Base-by-base conservation (phyloP, 176 grass and related monocot species). In the Canna indica region DNA sequence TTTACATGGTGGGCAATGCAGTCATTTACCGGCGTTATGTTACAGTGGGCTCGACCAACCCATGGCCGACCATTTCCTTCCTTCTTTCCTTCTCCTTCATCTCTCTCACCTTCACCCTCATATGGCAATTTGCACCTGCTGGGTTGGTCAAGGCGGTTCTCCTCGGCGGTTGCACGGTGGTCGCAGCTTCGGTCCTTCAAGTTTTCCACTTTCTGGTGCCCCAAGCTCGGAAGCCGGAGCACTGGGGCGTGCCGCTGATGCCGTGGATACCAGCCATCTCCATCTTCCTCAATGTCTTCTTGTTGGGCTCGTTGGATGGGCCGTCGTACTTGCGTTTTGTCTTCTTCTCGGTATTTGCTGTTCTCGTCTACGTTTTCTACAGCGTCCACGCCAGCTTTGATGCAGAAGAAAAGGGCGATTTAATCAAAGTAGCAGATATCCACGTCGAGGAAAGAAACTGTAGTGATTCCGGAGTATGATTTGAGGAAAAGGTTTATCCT, bases 1-100 rank as follows among this genome's bases (percentile, higher is more conserved):
- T 99, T 79, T 99, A 99, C 84, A 99, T 99, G 89, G 94, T 99
- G 17, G 82, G 86, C 77, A 99, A 93, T 71, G 94, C 94, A 46
- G 77, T 99, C 32, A 59, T 99, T 24, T 99, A 90, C 80, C 89
- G 82, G 75, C 94, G 94, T 30, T 99, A 97, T 69, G 86, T 75
- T 1, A 61, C 59, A 42, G 15, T 45, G 0, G 86, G 86, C 24
- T 68, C 12, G 10, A 31, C n/a, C 24, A n/a, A 46, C 3, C 72
- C 80, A 0, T 82, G 80, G 84, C 83, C 79, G 35, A 88, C 86
- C 36, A 53, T 87, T 1, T 77, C 69, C n/a, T 99, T 93, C 80
- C 78, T 99, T 22, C 6, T 47, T 0, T 32, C 59, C 38, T 85
- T 99, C 84, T 90, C 94, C 27, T 74, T 85, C 16, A 3, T 36